Evolutionary conservation across 2,329 filamentous ascomycete genomes (phyloP).

Genomic region (Fusarium sp.): DNA sequence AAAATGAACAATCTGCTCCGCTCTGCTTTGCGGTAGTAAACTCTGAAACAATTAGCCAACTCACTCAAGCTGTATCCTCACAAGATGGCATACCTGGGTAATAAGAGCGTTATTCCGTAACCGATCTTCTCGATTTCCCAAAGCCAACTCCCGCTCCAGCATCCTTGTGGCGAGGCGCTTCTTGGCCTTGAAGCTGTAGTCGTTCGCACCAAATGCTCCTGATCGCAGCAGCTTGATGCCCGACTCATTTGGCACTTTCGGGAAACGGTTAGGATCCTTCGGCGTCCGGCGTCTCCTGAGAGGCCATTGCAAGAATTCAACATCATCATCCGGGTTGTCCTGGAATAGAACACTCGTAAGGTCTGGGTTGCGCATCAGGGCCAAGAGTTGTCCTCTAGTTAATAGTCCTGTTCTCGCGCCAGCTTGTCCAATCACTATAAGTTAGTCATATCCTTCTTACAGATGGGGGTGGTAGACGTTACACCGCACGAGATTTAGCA

Average conservation of each 20-base stretch:
- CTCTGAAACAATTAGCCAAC: conserved; percentile 57
- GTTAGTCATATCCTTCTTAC: conserved; percentile 13
- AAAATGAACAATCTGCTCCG: conserved; percentile 90
- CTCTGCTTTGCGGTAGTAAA: conserved; percentile 79
- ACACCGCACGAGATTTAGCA: conserved; percentile 50
- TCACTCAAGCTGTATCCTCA: not conserved
- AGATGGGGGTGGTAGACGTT: conserved; percentile 3
- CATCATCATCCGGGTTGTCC: conserved; percentile 53
- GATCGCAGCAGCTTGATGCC: conserved; percentile 83
- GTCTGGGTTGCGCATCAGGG: conserved; percentile 54
- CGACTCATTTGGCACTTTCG: conserved; percentile 84
- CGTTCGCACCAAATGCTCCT: conserved; percentile 80
- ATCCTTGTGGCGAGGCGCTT: conserved; percentile 76
- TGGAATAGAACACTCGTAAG: conserved; percentile 52
- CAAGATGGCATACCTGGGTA: conserved; percentile 64
- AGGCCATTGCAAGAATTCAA: conserved; percentile 54
- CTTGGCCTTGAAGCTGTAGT: conserved; percentile 62
- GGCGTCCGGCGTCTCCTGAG: conserved; percentile 55
- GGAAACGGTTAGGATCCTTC: conserved; percentile 71
- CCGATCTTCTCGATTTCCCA: conserved; percentile 69
- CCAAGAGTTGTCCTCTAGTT: conserved; percentile 53
- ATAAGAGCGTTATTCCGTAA: conserved; percentile 73
- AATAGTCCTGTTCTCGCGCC: conserved; percentile 47
- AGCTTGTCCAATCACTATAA: conserved; percentile 27
- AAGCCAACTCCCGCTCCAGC: conserved; percentile 83